These are phyloP conservation scores for Adansonia madagascariensis DNA, from an alignment of 441 rosid species.

Conservation along the genomic window DNA sequence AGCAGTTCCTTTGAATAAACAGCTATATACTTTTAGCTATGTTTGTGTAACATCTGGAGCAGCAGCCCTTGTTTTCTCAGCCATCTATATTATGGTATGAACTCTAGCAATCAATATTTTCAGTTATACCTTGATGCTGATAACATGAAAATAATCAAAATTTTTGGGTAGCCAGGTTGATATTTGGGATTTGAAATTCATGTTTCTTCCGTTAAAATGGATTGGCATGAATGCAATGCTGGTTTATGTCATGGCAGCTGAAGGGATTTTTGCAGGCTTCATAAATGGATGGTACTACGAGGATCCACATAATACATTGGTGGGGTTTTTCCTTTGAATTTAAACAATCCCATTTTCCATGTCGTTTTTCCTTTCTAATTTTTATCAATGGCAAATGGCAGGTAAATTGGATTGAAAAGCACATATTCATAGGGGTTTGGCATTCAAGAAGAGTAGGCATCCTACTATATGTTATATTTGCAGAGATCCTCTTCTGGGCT, in stretches of 20 bases:
- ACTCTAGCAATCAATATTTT: neutral
- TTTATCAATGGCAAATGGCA: conserved; percentile 29
- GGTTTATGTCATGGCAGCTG: conserved; percentile 95
- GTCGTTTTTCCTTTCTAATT: neutral
- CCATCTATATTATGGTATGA: conserved; percentile 64
- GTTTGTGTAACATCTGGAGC: conserved; percentile 81
- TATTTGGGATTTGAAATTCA: conserved; percentile 42
- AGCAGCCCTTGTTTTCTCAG: conserved; percentile 73
- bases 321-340: conserved; percentile 26
- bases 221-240: conserved; percentile 95
- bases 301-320: conserved; percentile 73
- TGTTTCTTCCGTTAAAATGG: conserved; percentile 74
- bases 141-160: neutral
- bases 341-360: neutral
- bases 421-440: conserved; percentile 65
- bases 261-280: conserved; percentile 82
- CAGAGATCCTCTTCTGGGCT: conserved; percentile 80
- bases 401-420: conserved; percentile 73
- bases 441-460: conserved; percentile 64
- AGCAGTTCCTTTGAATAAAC: conserved; percentile 84
- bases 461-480: conserved; percentile 70
- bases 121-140: neutral
- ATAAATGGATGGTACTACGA: conserved; percentile 83
- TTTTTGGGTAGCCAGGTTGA: conserved; percentile 52
- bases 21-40: conserved; percentile 78